phyloP scores from a whole-genome alignment of 768 basidiomycete species.

The Xerocomellus amylosporus region DNA sequence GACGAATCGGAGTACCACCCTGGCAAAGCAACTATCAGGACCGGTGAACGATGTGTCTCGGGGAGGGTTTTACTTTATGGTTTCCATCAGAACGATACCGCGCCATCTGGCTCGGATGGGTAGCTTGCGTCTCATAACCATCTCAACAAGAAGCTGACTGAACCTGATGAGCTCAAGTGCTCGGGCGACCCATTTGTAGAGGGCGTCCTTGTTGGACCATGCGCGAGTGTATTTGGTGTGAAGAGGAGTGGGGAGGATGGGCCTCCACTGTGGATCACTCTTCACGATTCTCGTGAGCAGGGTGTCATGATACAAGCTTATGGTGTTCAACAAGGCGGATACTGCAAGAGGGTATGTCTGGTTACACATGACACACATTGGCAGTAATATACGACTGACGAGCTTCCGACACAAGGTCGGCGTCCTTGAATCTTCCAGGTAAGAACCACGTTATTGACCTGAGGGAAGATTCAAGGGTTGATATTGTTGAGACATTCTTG shows the following conservation, averaged over 20 bases:
- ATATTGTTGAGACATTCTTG: slow-evolving; percentile 81
- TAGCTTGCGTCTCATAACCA: slow-evolving; percentile 73
- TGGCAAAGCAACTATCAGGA: slow-evolving; percentile 32
- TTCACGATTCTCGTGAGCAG: slow-evolving; percentile 69
- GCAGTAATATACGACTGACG: slow-evolving; percentile 53
- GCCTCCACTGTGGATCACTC: slow-evolving; percentile 64
- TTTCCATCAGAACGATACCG: slow-evolving; percentile 72
- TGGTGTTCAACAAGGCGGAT: slow-evolving; percentile 79
- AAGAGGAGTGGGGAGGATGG: slow-evolving; percentile 69
- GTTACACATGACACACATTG: slow-evolving; percentile 16
- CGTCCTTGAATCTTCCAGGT: slow-evolving; percentile 96
- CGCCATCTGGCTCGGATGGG: slow-evolving; percentile 70
- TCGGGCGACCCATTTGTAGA: slow-evolving; percentile 80
- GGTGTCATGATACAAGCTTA: slow-evolving; percentile 94
- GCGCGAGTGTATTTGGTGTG: slow-evolving; percentile 90
- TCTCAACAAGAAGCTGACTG: slow-evolving; percentile 84
- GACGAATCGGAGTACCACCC: slow-evolving; percentile 70
- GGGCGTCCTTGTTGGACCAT: slow-evolving; percentile 66
- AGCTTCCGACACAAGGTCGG: slow-evolving; percentile 91
- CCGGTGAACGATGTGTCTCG: background rate
- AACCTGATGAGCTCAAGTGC: slow-evolving; percentile 74
- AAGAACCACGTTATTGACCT: slow-evolving; percentile 93
- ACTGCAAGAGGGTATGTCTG: slow-evolving; percentile 46
- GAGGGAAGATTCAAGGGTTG: slow-evolving; percentile 83
- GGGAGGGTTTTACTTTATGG: slow-evolving; percentile 65